Evolutionary conservation across 441 rosid species (phyloP).

Genomic region (Hypseocharis bilobata): DNA sequence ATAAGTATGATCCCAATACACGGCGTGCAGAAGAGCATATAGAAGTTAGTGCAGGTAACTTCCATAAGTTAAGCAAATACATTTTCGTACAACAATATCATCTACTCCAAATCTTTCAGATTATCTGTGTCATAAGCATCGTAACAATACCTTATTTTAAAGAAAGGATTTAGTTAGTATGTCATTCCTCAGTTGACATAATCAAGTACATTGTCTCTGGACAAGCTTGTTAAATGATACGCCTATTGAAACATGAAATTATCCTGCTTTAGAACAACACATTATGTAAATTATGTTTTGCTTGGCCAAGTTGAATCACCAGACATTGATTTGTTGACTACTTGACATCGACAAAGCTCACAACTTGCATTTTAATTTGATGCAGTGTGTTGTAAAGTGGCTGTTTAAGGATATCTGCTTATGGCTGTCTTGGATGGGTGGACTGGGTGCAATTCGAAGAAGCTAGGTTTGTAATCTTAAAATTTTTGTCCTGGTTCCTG

Average conservation of each 20-base stretch:
- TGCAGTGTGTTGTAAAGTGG: slow-evolving; percentile 24
- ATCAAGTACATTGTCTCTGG: neutral
- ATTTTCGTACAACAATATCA: too few relatives aligned
- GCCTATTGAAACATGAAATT: neutral
- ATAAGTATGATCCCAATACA: slow-evolving; percentile 27
- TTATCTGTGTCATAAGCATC: too few relatives aligned
- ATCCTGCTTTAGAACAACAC: neutral
- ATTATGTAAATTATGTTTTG: neutral
- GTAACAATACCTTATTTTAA: too few relatives aligned
- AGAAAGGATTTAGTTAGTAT: too few relatives aligned
- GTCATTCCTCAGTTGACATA: too few relatives aligned
- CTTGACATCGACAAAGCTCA: neutral
- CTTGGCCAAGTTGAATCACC: neutral
- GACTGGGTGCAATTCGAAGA: slow-evolving; percentile 22
- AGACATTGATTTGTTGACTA: neutral
- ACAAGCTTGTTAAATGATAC: neutral
- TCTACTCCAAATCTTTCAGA: too few relatives aligned
- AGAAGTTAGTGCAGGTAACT: slow-evolving; percentile 38
- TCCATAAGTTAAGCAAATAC: too few relatives aligned
- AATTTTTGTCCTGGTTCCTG: slow-evolving; percentile 30
- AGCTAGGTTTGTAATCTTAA: slow-evolving; percentile 28
- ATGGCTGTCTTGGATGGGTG: slow-evolving; percentile 27
- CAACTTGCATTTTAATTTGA: slow-evolving; percentile 8
- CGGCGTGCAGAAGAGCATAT: slow-evolving; percentile 23
- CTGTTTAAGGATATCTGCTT: slow-evolving; percentile 30